phyloP scores from a whole-genome alignment of 768 basidiomycete genomes.

The Pilatotrama ljubarskyi region DNA sequence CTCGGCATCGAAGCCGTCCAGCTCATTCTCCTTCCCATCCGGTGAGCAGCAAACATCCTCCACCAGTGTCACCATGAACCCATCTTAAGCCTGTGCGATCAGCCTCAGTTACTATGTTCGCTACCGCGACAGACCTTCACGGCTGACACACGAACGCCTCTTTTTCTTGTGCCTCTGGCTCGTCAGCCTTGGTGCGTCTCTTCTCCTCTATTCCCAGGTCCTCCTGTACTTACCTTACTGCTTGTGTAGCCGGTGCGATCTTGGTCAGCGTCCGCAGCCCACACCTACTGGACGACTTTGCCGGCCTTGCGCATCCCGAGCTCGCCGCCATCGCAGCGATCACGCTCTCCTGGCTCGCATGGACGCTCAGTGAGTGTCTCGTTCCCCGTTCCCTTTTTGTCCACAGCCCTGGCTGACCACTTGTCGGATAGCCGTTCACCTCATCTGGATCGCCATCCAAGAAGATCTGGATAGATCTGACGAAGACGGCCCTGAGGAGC shows the following conservation, averaged over 20 bases:
- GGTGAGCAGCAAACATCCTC: neutral
- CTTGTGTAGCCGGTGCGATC: neutral
- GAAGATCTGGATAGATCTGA: neutral
- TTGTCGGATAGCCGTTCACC: constrained; percentile 7
- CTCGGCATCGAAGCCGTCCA: constrained; percentile 11
- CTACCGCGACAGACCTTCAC: constrained; percentile 1
- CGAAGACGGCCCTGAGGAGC: neutral
- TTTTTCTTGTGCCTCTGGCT: constrained; percentile 10
- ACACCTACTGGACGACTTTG: constrained; percentile 5
- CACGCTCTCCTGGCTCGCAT: constrained; percentile 12
- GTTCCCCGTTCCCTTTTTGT: neutral
- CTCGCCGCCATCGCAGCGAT: constrained; percentile 8
- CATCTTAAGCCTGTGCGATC: neutral
- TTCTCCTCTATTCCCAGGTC: neutral
- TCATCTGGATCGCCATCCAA: constrained; percentile 15
- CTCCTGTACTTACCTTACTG: neutral
- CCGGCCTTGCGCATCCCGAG: constrained; percentile 5
- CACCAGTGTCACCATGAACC: too few species aligned
- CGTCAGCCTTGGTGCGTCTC: constrained; percentile 1
- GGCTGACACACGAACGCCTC: constrained; percentile 10
- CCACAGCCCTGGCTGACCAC: neutral
- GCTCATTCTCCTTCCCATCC: constrained; percentile 2
- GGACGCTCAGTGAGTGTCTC: constrained; percentile 7
- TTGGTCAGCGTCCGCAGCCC: constrained; percentile 11
- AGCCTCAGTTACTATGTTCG: constrained; percentile 14